phyloP scores from a whole-genome alignment of 2,329 filamentous ascomycete species.

The Aspergillus viridinutans region DNA sequence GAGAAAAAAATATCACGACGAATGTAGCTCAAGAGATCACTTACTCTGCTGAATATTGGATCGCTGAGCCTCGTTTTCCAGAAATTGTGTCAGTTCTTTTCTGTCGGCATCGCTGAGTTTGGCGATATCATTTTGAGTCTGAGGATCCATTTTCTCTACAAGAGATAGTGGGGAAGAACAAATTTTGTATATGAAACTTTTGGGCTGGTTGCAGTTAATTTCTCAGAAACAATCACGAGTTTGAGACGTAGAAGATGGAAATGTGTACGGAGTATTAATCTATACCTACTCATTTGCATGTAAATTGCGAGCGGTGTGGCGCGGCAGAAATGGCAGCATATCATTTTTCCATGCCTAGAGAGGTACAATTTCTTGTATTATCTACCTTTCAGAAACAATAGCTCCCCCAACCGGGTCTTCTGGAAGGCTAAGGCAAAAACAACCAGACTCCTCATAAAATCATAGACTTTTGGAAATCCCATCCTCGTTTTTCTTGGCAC shows the following conservation, averaged over 20 bases:
- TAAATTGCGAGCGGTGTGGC: conserved; percentile 3
- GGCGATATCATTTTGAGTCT: conserved; percentile 57
- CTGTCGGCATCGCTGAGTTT: conserved; percentile 79
- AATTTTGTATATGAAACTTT: background rate
- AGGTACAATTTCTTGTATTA: background rate
- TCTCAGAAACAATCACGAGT: background rate
- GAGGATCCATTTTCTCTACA: conserved; percentile 29
- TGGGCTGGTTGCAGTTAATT: background rate
- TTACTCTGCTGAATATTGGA: conserved; percentile 53
- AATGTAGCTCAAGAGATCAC: conserved; percentile 12
- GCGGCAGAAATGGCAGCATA: conserved; percentile 2
- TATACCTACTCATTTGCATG: background rate
- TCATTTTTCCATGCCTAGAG: background rate
- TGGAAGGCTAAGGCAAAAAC: background rate
- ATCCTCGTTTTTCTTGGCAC: background rate
- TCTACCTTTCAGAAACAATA: background rate
- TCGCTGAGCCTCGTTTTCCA: conserved; percentile 81
- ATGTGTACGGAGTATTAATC: background rate
- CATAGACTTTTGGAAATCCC: background rate
- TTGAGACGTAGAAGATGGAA: background rate
- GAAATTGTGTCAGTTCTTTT: conserved; percentile 80
- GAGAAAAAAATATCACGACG: background rate
- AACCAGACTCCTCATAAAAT: background rate
- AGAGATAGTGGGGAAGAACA: background rate
- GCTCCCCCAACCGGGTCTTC: background rate